Conservation (phyloP, 192 early-diverging fungal species). For the Coemansia sp. region DNA sequence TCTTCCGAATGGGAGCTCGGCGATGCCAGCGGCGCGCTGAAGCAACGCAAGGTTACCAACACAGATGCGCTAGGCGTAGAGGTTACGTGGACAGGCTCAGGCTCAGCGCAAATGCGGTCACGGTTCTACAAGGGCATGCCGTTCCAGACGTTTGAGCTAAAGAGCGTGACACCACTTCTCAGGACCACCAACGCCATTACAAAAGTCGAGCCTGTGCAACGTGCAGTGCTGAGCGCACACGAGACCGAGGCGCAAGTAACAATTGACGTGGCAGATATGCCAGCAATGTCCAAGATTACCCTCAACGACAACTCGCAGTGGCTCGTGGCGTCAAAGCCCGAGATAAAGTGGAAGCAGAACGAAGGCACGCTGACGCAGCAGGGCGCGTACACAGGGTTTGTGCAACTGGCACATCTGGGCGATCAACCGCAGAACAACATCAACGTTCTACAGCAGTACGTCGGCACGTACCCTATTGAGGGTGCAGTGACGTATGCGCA, state of each 20-base stretch:
- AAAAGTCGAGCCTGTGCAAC: conserved; percentile 18
- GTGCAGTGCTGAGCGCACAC: conserved; percentile 24
- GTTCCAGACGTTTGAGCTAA: conserved; percentile 51
- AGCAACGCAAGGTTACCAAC: conserved; percentile 30
- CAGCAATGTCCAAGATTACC: conserved; percentile 39
- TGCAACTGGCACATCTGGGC: conserved; percentile 55
- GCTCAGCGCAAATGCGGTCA: conserved; percentile 32
- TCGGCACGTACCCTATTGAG: conserved; percentile 48
- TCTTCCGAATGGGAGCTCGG: conserved; percentile 32
- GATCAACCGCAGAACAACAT: conserved; percentile 33
- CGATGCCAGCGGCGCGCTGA: conserved; percentile 20
- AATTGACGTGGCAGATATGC: conserved; percentile 19
- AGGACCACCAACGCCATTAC: conserved; percentile 50
- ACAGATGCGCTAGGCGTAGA: conserved; percentile 49
- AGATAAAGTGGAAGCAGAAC: conserved; percentile 36
- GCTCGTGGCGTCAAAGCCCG: conserved; percentile 45
- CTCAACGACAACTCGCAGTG: conserved; percentile 55
- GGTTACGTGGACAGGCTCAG: conserved; percentile 34
- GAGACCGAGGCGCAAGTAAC: neutral
- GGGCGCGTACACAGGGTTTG: conserved; percentile 33
- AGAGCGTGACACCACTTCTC: conserved; percentile 28
- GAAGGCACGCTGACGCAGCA: conserved; percentile 5
- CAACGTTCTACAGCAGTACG: conserved; percentile 49
- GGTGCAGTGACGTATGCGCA: conserved; percentile 51
- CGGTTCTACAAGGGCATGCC: conserved; percentile 58